phyloP scores from a whole-genome alignment of 768 basidiomycete genomes.

The Tephrocybe rancida region DNA sequence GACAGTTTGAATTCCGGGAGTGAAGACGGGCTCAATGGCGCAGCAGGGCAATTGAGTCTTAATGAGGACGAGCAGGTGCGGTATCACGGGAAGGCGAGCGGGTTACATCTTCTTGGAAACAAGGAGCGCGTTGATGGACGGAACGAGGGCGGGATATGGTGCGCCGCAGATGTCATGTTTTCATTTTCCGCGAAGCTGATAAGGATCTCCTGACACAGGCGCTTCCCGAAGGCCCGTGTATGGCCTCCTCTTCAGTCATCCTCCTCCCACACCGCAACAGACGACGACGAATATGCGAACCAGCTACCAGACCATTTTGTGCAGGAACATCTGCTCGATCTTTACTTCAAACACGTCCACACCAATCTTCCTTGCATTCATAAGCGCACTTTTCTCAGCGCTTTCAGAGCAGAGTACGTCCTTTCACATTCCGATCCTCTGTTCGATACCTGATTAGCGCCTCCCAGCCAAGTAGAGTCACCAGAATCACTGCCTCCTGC shows the following conservation, averaged over 20 bases:
- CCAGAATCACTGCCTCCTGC: slow-evolving; percentile 20
- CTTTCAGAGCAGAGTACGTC: slow-evolving; percentile 44
- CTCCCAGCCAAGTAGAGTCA: slow-evolving; percentile 20
- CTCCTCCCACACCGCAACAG: slow-evolving; percentile 24
- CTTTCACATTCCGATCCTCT: background rate
- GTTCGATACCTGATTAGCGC: slow-evolving; percentile 8
- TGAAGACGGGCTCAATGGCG: slow-evolving; percentile 56
- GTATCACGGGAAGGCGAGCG: slow-evolving; percentile 86
- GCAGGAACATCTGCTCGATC: slow-evolving; percentile 70
- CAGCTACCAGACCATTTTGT: slow-evolving; percentile 56
- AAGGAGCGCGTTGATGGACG: slow-evolving; percentile 63
- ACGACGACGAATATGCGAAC: slow-evolving; percentile 38
- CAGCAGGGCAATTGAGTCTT: slow-evolving; percentile 83
- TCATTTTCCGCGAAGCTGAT: background rate
- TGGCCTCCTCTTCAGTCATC: slow-evolving; percentile 68
- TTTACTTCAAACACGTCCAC: slow-evolving; percentile 86
- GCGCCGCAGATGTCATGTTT: slow-evolving; percentile 26
- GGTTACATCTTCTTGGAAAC: slow-evolving; percentile 70
- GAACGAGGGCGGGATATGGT: slow-evolving; percentile 81
- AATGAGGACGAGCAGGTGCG: slow-evolving; percentile 88
- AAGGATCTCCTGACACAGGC: slow-evolving; percentile 41
- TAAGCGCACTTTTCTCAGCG: slow-evolving; percentile 67
- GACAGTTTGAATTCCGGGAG: slow-evolving; percentile 35
- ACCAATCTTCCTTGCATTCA: slow-evolving; percentile 77
- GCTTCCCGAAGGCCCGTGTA: slow-evolving; percentile 86